A percentile compares a stretch with the other conserved stretches of the same genome.
phyloP scores from a whole-genome alignment of 352 stramenopile species.

The Phytophthora palmivora region DNA sequence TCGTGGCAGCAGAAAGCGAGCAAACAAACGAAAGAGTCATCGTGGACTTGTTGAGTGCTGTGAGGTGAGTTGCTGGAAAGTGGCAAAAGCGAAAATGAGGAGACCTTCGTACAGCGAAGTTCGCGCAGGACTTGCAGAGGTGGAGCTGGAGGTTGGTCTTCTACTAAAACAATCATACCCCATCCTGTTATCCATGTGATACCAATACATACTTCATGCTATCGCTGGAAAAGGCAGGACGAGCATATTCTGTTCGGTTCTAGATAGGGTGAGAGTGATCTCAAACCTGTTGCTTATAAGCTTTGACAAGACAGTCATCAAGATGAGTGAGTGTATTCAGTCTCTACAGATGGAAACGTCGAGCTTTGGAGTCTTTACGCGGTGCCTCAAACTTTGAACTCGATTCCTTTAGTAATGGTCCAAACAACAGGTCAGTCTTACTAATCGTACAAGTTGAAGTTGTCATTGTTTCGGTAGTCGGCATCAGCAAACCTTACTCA shows the following conservation, averaged over 20 bases:
- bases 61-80: neutral
- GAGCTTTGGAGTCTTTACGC: constrained; percentile 2
- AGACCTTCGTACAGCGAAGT: neutral
- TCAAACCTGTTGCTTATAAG: constrained; percentile 32
- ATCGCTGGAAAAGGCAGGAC: constrained; percentile 33
- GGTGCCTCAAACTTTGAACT: neutral
- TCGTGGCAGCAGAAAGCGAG: constrained; percentile 25
- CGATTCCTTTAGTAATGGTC: constrained; percentile 1
- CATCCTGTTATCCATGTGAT: constrained; percentile 16
- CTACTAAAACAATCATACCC: constrained; percentile 16
- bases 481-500: neutral
- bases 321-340: neutral
- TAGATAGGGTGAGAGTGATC: constrained; percentile 34
- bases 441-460: constrained; percentile 6
- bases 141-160: constrained; percentile 1
- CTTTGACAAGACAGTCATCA: neutral
- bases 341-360: constrained; percentile 16
- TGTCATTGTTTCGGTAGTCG: constrained; percentile 1
- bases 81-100: constrained; percentile 32
- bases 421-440: neutral
- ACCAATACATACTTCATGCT: no score
- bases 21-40: constrained; percentile 29
- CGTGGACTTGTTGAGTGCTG: neutral
- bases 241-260: constrained; percentile 17
- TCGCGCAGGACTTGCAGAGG: neutral